Evolutionary conservation across 2,329 filamentous ascomycete species (phyloP).

Genomic region (Aspergillus fischeri): DNA sequence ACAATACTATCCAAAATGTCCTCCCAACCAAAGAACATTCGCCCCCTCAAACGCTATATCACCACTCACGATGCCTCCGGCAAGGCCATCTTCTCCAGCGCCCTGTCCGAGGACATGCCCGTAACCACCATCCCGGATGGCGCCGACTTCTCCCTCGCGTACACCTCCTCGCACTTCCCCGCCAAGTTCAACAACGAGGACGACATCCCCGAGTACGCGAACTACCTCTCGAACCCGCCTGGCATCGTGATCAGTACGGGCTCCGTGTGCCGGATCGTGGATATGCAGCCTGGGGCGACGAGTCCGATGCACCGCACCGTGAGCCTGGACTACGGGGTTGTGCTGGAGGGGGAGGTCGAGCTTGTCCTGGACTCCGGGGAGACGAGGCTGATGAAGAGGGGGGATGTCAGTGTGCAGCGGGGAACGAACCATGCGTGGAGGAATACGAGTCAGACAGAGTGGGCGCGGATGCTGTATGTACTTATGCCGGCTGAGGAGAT

Average conservation of each 20-base stretch:
- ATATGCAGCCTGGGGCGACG: conserved; percentile 40
- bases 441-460: conserved; percentile 25
- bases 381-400: conserved; percentile 41
- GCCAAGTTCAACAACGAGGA: conserved; percentile 43
- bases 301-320: conserved; percentile 50
- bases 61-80: conserved; percentile 33
- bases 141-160: conserved; percentile 47
- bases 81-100: conserved; percentile 32
- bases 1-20: no score
- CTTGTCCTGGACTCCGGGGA: conserved; percentile 49
- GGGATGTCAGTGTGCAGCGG: conserved; percentile 53
- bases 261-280: conserved; percentile 38
- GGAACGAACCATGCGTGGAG: conserved; percentile 37
- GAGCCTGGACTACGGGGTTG: conserved; percentile 50
- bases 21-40: conserved; percentile 22
- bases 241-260: conserved; percentile 46
- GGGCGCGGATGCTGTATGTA: conserved; percentile 28
- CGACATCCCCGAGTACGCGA: conserved; percentile 35
- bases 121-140: conserved; percentile 31
- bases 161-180: conserved; percentile 48
- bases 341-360: conserved; percentile 50
- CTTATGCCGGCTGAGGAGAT: conserved; percentile 17
- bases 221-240: no score
- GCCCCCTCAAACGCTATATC: conserved; percentile 27
- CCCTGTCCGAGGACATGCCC: conserved; percentile 20